Evolutionary conservation across 306 rosid species (phyloP).

Genomic region (Coriaria nepalensis): DNA sequence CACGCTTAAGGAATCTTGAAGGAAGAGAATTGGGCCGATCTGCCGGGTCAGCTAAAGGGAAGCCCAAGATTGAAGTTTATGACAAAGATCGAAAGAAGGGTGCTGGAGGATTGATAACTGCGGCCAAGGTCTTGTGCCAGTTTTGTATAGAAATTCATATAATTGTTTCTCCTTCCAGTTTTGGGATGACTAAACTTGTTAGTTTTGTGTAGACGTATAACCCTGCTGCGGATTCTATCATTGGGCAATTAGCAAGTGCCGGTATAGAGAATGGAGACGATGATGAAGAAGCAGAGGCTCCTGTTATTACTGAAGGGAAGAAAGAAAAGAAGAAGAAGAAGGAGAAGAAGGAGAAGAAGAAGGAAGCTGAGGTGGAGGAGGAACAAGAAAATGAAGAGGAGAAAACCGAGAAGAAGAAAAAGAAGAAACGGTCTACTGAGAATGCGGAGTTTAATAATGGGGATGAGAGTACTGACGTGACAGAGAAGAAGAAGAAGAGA

Average conservation of each 20-base stretch:
- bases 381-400: slow-evolving; percentile 19
- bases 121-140: slow-evolving; percentile 52
- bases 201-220: slow-evolving; percentile 56
- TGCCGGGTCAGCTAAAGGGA: slow-evolving; percentile 88
- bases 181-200: background rate
- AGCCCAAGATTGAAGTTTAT: slow-evolving; percentile 74
- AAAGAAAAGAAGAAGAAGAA: slow-evolving; percentile 51
- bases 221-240: slow-evolving; percentile 61
- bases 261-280: slow-evolving; percentile 23
- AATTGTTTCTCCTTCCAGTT: background rate
- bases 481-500: slow-evolving; percentile 41
- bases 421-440: slow-evolving; percentile 30
- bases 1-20: slow-evolving; percentile 71
- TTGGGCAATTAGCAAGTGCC: slow-evolving; percentile 24
- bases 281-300: slow-evolving; percentile 13
- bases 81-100: slow-evolving; percentile 89
- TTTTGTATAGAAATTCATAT: background rate
- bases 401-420: slow-evolving; percentile 49
- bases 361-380: slow-evolving; percentile 16
- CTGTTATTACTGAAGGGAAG: slow-evolving; percentile 13
- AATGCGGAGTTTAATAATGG: slow-evolving; percentile 19
- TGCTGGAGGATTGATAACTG: slow-evolving; percentile 54
- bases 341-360: slow-evolving; percentile 30
- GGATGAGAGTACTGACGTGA: slow-evolving; percentile 4
- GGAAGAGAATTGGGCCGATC: slow-evolving; percentile 70